Conservation (phyloP, 129 eudicot genomes). For the Flaveria brownii region DNA sequence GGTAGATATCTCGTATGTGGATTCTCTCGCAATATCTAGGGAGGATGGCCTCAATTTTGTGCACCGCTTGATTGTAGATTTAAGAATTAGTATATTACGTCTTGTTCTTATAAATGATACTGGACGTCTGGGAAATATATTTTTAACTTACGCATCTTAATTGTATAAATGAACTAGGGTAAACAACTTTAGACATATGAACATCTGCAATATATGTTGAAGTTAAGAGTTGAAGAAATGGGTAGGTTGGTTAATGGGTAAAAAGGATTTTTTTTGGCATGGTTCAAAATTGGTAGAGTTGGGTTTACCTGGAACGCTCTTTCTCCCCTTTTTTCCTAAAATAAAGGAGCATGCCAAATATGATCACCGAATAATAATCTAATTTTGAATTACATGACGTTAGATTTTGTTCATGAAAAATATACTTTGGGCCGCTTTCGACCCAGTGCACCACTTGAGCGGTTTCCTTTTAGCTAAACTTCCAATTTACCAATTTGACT, state of each 20-base stretch:
- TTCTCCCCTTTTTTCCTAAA: not conserved
- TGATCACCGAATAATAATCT: not conserved
- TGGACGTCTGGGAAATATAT: not conserved
- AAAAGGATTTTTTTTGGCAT: not conserved
- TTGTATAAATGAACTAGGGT: not conserved
- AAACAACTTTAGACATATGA: slow-evolving; percentile 2
- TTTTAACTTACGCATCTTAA: slow-evolving; percentile 2
- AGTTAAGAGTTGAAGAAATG: not conserved
- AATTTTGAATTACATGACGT: not conserved
- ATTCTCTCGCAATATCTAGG: slow-evolving; percentile 4
- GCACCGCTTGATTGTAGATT: not conserved
- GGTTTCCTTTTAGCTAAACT: not conserved
- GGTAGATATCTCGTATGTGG: slow-evolving; percentile 3
- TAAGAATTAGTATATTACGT: not conserved
- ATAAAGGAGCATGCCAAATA: not conserved
- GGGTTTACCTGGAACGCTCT: not conserved
- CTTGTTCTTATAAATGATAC: not conserved
- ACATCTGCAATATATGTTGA: not conserved
- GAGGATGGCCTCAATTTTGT: slow-evolving; percentile 4
- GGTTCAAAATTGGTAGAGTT: not conserved
- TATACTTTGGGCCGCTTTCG: not conserved
- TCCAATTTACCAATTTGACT: not conserved
- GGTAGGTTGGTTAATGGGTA: not conserved
- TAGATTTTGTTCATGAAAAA: not conserved
- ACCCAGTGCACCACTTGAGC: not conserved